Conservation (phyloP, 305 asterid genomes). For the Plantago coronopus region DNA sequence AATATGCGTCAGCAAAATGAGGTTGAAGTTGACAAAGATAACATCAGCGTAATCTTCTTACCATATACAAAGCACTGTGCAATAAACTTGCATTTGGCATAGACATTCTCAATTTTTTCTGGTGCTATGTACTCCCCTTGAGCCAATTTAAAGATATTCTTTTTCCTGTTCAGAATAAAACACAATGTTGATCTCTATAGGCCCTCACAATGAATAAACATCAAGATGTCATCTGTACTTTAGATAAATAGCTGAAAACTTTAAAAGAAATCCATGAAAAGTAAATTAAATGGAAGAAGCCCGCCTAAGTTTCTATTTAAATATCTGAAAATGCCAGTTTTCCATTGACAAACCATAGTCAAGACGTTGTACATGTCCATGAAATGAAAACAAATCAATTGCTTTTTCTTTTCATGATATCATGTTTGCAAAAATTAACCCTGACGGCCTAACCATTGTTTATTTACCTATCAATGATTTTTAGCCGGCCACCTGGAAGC, state of each 20-base stretch:
- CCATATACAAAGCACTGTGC: constrained; percentile 93
- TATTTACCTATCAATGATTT: constrained; percentile 85
- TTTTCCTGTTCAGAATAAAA: constrained; percentile 60
- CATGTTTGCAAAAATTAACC: background rate
- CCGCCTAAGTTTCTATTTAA: no score
- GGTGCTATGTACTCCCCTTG: constrained; percentile 99
- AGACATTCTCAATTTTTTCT: constrained; percentile 93
- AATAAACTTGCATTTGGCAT: constrained; percentile 86
- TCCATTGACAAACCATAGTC: no score
- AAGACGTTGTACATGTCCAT: no score
- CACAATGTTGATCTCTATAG: constrained; percentile 18
- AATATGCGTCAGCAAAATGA: constrained; percentile 25
- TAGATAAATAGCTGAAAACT: no score
- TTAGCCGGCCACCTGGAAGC: constrained; percentile 96
- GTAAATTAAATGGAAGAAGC: no score
- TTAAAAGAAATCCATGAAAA: no score
- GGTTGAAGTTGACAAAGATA: constrained; percentile 14
- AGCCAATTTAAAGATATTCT: constrained; percentile 93
- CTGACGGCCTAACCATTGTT: background rate
- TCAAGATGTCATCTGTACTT: background rate
- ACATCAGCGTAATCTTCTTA: constrained; percentile 31
- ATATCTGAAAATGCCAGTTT: no score
- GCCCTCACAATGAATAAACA: constrained; percentile 6
- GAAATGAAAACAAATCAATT: no score
- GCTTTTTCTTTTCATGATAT: background rate